These are phyloP conservation scores for Coriaria nepalensis DNA, from an alignment of 306 rosid species.

Conservation along the genomic window DNA sequence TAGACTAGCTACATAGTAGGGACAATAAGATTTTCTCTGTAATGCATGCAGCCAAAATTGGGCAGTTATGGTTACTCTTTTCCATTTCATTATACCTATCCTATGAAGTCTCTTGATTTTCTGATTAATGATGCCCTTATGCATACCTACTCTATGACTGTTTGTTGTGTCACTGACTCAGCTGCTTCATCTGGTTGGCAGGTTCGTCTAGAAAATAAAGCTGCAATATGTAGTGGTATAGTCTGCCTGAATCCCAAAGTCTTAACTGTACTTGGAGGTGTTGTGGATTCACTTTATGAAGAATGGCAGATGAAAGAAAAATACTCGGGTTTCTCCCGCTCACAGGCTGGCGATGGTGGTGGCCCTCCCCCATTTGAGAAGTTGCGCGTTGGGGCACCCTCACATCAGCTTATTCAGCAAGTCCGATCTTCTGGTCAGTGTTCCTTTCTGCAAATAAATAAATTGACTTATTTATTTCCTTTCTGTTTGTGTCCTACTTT, in stretches of 20 bases:
- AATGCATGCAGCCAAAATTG: too few species aligned
- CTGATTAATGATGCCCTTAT: background rate
- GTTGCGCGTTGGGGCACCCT: slow-evolving; percentile 59
- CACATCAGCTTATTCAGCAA: slow-evolving; percentile 20
- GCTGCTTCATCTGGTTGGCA: slow-evolving; percentile 26
- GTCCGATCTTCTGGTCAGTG: slow-evolving; percentile 19
- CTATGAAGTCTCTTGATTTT: background rate
- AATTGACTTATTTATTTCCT: background rate
- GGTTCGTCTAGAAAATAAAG: slow-evolving; percentile 71
- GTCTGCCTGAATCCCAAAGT: slow-evolving; percentile 60
- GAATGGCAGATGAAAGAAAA: slow-evolving; percentile 90
- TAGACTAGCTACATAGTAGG: too few species aligned
- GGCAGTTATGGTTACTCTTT: too few species aligned
- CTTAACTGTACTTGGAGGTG: slow-evolving; percentile 64
- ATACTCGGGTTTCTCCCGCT: slow-evolving; percentile 65
- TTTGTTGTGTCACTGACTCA: background rate
- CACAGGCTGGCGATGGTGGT: slow-evolving; percentile 42
- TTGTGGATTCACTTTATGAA: slow-evolving; percentile 68
- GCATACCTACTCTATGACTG: background rate
- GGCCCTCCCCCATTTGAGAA: slow-evolving; percentile 95
- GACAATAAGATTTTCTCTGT: too few species aligned
- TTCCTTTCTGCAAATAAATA: background rate
- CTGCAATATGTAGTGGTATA: slow-evolving; percentile 40
- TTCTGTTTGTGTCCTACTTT: background rate
- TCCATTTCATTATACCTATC: too few species aligned